Conservation (phyloP, 2,329 filamentous ascomycete species). For the Verticillium klebahnii region DNA sequence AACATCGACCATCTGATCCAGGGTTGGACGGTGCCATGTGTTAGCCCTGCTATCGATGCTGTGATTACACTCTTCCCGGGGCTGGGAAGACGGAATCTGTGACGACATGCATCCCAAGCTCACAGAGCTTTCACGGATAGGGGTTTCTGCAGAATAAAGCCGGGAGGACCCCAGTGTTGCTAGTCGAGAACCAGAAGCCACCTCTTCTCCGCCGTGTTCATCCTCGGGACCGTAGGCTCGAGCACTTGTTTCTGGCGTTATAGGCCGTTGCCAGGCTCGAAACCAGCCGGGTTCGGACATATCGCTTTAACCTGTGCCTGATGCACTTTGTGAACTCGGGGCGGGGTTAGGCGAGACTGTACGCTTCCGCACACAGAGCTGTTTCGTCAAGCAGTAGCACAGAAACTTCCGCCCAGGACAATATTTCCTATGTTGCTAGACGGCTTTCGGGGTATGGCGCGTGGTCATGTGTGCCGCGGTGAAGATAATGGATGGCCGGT, state of each 20-base stretch:
- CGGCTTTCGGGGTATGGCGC: too few species aligned
- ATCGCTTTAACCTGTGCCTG: too few species aligned
- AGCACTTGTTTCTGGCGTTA: background rate
- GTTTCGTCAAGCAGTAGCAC: too few species aligned
- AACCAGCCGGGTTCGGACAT: background rate
- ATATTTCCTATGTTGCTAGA: too few species aligned
- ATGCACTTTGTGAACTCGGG: too few species aligned
- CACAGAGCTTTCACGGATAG: background rate
- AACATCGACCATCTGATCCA: constrained; percentile 38
- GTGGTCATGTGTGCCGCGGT: too few species aligned
- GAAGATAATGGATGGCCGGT: too few species aligned
- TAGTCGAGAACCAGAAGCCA: background rate
- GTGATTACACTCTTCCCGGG: too few species aligned
- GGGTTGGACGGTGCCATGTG: constrained; percentile 33
- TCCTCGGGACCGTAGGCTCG: background rate
- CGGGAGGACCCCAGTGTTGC: background rate
- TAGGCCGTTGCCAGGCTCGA: background rate
- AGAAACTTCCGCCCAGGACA: too few species aligned
- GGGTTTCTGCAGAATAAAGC: background rate
- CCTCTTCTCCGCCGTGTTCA: background rate
- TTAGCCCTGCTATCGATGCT: constrained; percentile 10
- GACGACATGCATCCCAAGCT: background rate
- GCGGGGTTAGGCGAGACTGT: too few species aligned
- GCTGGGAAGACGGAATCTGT: too few species aligned
- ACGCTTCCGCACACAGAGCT: too few species aligned